Conservation (phyloP, 2,329 filamentous ascomycete species). For the Colletotrichum cordylinicola region DNA sequence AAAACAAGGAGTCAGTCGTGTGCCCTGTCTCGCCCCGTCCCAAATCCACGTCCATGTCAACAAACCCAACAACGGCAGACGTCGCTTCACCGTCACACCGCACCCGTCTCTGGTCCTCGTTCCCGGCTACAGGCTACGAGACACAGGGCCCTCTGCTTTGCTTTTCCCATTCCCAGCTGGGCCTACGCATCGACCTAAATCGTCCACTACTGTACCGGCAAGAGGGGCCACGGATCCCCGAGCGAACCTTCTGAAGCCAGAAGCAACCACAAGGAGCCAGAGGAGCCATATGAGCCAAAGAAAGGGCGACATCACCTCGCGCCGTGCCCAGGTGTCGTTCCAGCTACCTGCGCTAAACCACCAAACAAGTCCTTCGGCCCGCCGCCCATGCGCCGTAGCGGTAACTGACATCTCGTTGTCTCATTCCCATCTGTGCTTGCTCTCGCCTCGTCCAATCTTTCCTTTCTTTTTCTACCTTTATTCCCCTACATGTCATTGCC, state of each 20-base stretch:
- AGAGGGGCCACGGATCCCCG: conserved; percentile 10
- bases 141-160: neutral
- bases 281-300: neutral
- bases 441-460: conserved; percentile 21
- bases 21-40: neutral
- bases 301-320: neutral
- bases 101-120: neutral
- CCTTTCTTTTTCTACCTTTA: conserved; percentile 18
- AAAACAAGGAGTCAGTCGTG: neutral
- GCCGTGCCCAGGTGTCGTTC: neutral
- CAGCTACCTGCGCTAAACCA: conserved; percentile 12
- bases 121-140: neutral
- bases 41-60: conserved; percentile 5
- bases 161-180: conserved; percentile 9
- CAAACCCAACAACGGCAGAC: neutral
- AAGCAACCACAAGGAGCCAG: neutral
- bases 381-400: conserved; percentile 17
- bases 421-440: conserved; percentile 18
- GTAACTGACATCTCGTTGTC: conserved; percentile 23
- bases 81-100: neutral
- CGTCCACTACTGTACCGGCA: conserved; percentile 18
- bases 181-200: conserved; percentile 10
- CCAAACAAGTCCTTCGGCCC: conserved; percentile 11
- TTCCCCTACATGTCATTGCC: conserved; percentile 16
- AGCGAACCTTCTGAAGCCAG: neutral